Conservation (phyloP, 1,139 yeast genomes). For the Pneumocystis wakefieldiae region DNA sequence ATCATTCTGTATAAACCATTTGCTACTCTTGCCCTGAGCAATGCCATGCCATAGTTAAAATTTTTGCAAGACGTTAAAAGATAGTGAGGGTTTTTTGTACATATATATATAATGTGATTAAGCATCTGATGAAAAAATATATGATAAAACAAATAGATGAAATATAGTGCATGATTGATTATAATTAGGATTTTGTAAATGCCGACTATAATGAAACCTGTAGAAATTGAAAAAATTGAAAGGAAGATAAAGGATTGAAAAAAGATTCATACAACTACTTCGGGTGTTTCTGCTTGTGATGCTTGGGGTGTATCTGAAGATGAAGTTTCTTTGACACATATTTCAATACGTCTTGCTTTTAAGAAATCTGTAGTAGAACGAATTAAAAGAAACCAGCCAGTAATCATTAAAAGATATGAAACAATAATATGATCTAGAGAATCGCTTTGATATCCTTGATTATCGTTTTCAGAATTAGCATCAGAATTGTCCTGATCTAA, state of each 20-base stretch:
- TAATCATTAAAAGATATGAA: conserved; percentile 46
- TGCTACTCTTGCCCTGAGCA: conserved; percentile 4
- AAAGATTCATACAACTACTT: conserved; percentile 5
- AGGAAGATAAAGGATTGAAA: not conserved
- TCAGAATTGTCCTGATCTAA: conserved; percentile 20
- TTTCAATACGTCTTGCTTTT: conserved; percentile 66
- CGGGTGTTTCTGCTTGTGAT: conserved; percentile 8
- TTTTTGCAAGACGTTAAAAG: not conserved
- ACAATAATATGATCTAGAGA: conserved; percentile 10
- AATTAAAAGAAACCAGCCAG: conserved; percentile 51
- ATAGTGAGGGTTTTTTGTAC: too few species aligned
- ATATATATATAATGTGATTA: too few species aligned
- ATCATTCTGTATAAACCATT: too few species aligned
- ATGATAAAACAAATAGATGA: not conserved
- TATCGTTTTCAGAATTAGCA: conserved; percentile 24
- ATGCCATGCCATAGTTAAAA: conserved; percentile 13
- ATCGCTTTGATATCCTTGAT: conserved; percentile 16
- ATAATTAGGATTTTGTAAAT: not conserved
- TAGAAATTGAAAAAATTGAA: not conserved
- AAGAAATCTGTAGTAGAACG: conserved; percentile 59
- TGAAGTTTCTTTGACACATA: conserved; percentile 31
- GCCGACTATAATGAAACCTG: not conserved
- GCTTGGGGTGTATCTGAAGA: conserved; percentile 6
- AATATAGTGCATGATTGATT: not conserved
- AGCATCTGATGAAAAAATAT: not conserved